Evolutionary conservation across 1,284 basidiomycete genomes (phyloP).

Genomic region (Trametes polyzona): DNA sequence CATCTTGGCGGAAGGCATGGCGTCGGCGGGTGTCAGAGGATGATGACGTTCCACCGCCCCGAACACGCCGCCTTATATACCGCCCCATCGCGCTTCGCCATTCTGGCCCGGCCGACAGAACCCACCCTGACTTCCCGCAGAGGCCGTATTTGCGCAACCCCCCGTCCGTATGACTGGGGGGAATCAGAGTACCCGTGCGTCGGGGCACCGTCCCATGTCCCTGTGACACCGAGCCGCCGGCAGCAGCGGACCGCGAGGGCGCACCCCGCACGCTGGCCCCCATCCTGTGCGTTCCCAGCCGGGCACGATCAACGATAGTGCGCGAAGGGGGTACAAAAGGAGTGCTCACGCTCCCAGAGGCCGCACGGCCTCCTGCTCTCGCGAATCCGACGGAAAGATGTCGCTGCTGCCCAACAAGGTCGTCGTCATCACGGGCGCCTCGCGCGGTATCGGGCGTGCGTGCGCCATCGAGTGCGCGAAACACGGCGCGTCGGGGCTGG

Average conservation of each 20-base stretch:
- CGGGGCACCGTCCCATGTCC: conserved; percentile 21
- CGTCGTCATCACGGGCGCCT: conserved; percentile 76
- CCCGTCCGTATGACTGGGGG: conserved; percentile 3
- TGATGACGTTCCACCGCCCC: background rate
- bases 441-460: conserved; percentile 82
- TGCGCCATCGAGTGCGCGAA: conserved; percentile 66
- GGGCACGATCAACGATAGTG: conserved; percentile 2
- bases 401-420: conserved; percentile 61
- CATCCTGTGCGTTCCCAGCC: background rate
- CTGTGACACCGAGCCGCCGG: conserved; percentile 30
- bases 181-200: conserved; percentile 5
- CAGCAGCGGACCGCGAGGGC: conserved; percentile 20
- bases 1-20: conserved; percentile 51
- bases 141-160: background rate
- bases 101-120: conserved; percentile 12
- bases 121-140: conserved; percentile 6
- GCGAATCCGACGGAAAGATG: conserved; percentile 17
- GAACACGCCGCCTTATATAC: conserved; percentile 11
- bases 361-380: background rate
- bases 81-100: conserved; percentile 8
- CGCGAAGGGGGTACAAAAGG: conserved; percentile 19
- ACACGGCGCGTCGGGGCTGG: conserved; percentile 69
- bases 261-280: background rate
- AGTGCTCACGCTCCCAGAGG: background rate
- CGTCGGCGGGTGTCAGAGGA: conserved; percentile 3